Evolutionary conservation across 176 grass and related monocot species (phyloP).

Genomic region (Luzula sylvatica): DNA sequence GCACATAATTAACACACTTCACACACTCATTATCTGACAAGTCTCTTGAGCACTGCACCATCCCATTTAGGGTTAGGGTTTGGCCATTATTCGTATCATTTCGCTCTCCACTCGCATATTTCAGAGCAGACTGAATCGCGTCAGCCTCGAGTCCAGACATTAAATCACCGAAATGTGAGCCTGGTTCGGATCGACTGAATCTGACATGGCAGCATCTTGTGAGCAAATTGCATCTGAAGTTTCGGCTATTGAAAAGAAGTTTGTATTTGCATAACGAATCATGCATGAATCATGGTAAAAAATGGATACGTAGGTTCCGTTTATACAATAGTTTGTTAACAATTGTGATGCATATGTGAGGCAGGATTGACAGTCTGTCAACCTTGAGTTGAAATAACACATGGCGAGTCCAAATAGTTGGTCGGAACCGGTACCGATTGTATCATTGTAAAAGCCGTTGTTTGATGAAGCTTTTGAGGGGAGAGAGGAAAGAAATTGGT

Average conservation of each 20-base stretch:
- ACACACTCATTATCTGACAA: neutral
- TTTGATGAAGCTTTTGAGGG: neutral
- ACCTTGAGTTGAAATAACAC: slow-evolving; percentile 12
- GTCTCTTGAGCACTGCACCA: slow-evolving; percentile 11
- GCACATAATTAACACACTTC: neutral
- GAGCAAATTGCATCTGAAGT: neutral
- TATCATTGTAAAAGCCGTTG: slow-evolving; percentile 14
- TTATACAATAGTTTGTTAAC: neutral
- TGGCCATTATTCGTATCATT: neutral
- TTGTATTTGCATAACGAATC: rapidly evolving
- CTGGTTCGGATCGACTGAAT: too few species aligned
- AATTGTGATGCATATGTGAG: neutral
- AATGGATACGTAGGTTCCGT: neutral
- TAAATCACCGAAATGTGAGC: neutral
- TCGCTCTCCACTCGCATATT: neutral
- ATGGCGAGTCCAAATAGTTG: slow-evolving; percentile 23
- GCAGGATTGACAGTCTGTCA: slow-evolving; percentile 12
- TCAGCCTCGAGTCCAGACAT: neutral
- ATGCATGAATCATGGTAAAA: neutral
- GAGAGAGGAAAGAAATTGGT: slow-evolving; percentile 7
- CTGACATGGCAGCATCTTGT: too few species aligned
- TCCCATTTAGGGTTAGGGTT: neutral
- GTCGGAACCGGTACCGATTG: neutral
- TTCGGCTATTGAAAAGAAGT: neutral
- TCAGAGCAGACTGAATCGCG: neutral